Evolutionary conservation across 176 grass and related monocot species (phyloP), one percentile per base, ranked within the genome.

Genomic region (Alopecurus myosuroides): DNA sequence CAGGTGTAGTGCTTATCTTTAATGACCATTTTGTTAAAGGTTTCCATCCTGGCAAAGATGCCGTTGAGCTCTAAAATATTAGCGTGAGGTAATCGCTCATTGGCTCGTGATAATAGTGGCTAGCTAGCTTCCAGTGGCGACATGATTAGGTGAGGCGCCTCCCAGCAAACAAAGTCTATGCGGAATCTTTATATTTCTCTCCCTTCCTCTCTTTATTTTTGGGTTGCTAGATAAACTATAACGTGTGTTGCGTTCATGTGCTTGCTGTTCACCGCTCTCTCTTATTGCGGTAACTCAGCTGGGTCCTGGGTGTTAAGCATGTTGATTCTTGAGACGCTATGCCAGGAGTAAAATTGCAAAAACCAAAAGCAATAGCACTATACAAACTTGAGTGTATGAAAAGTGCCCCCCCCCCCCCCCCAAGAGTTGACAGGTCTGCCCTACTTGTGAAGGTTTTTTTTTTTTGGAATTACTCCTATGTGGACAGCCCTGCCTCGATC

Each of bases 1-100:
- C 26, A 87, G 76, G 85, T 84, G 81, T 84, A 91, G 70, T 81
- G 89, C 89, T 87, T 87, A 91, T 87, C 85, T 87, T 81, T 91
- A 77, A 61, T 84, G 37, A 25, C 81, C 81, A 91, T 76, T 87
- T 75, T 61, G 76, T 57, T 81, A 87, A 77, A 77, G 85, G 20
- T 74, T 85, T 76, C 57, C 88, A 86, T 77, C 70, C 85, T 81
- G 85, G 76, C 76, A 87, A 91, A 91, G 85, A 87, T 91, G 85
- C 85, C 61, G 40, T 52, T 84, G 4, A 45, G 36, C 81, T 81
- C 85, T 87, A 87, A 87, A 91, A 80, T 87, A 91, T 84, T 61
- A 76, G 55, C 31, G 41, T n/a, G 56, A 69, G 64, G n/a, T 80
- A 20, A 73, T 73, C 35, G 48, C 34, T 75, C 42, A 48, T 81